Evolutionary conservation across 202 grass and related monocot genomes (phyloP), one percentile per base, ranked within the genome.

Genomic region (Panicum virgatum): DNA sequence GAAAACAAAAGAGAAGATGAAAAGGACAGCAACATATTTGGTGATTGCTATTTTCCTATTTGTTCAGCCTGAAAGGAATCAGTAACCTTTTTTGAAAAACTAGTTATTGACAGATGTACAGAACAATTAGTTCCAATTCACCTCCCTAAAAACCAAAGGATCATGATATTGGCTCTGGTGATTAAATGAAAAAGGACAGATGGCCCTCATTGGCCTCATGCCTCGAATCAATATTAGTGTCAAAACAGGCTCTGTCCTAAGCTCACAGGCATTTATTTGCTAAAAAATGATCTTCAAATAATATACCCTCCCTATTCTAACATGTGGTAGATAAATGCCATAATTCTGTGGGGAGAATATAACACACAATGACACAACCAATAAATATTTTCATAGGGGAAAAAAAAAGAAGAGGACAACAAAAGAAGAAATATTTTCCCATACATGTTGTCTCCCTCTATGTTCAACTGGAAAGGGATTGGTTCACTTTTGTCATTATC

Each of bases 71-170:
- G 40, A 37, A 84, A 38, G 9, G 15, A 14, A 26, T n/a, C 8
- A 5, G 12, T 70, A 75, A 65, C 38, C 4, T 29, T 12, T 30
- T 29, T 15, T 5, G 22, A 58, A 77, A 88, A 75, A 56, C 20
- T 75, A 75, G 13, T 69, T 44, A 56, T 11, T n/a, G 12, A 30
- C 26, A 54, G 9, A 62, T 88, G 8, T 37, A 80, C 36, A 67
- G 16, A 29, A 50, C 3, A 88, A 36, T 58, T 40, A 29, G 42
- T 70, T 70, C 62, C 56, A 39, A 2, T 38, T 46, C 37, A 81
- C 39, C 48, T 76, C 22, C 16, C 18, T 46, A 56, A 15, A 34
- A 85, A 70, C 34, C 4, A 39, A 75, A 85, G 16, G 43, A 54
- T 10, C 36, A 26, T 42, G 50, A 5, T 23, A 57, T n/a, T 69